Base-by-base conservation (phyloP, 2,329 filamentous ascomycete genomes). In the Fusarium sp. region DNA sequence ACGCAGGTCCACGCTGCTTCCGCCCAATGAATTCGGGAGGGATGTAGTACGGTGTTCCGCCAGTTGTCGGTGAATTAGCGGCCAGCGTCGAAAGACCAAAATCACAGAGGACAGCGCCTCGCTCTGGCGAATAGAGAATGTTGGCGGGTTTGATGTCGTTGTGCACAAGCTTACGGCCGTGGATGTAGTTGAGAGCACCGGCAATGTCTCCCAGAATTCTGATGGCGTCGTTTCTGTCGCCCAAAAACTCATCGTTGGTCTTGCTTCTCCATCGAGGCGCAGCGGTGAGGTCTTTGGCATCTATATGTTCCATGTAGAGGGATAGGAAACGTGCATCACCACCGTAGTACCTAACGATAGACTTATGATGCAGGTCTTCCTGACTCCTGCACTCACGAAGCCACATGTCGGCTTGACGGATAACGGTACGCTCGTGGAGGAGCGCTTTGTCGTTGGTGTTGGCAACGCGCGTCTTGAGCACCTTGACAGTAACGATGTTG, bases 61-160 rank as follows among this genome's bases (percentile, higher is more conserved):
- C 86, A 10, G 81, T 81, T 4, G 81, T 83, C 14, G 82, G 80
- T 6, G 83, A 80, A 62, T 82, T 83, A 55, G 74, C 77, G 20
- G 80, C 80, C 30, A 76, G 77, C 4, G 85, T 86, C 10, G 86
- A 86, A 43, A 88, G 78, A 14, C 87, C 87, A 75, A 88, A 87
- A 74, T 89, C 87, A 75, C 87, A 89, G 30, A 89, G 82, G 4
- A 88, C 85, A 33, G 86, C 86, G 7, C 87, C 87, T 13, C 86
- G 82, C 39, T 87, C 84, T 28, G 80, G 80, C 15, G 85, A 87
- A 76, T 88, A 89, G 32, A 89, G 78, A 55, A 89, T 88, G 64
- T 89, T 89, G 67, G 83, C 84, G 2, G 87, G 87, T 74, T 89
- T 89, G 76, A 89, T 87, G 74, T 89, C 87, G 75, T 89, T 89